Conservation (phyloP, 306 rosid species). For the Cucumis melo region DNA sequence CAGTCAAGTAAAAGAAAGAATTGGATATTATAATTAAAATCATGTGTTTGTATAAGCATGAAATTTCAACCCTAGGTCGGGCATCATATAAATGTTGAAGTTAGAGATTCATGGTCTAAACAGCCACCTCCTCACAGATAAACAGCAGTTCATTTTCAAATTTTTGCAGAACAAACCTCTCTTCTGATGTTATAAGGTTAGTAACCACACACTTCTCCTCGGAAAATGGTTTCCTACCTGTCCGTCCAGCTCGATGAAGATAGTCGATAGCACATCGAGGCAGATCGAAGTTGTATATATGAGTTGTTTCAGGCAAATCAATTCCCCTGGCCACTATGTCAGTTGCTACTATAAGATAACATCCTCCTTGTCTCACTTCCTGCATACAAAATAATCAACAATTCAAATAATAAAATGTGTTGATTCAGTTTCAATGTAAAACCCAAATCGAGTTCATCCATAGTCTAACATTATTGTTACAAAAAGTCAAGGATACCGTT, state of each 20-base stretch:
- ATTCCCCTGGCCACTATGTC: constrained; percentile 88
- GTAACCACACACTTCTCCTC: constrained; percentile 52
- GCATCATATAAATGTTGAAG: neutral
- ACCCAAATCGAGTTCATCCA: neutral
- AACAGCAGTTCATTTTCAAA: constrained; percentile 35
- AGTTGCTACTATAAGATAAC: constrained; percentile 78
- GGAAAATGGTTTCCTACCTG: constrained; percentile 88
- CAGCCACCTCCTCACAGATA: constrained; percentile 42
- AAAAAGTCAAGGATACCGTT: neutral
- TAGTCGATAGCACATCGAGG: constrained; percentile 71
- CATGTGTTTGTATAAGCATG: too few relatives aligned
- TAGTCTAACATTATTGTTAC: neutral
- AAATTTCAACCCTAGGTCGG: neutral
- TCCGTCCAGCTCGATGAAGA: constrained; percentile 94
- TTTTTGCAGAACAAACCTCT: constrained; percentile 74
- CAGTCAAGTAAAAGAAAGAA: too few relatives aligned
- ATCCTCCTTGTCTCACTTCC: constrained; percentile 69
- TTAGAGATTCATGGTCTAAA: constrained; percentile 1
- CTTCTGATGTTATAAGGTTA: constrained; percentile 49
- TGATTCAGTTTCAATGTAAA: neutral
- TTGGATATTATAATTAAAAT: too few relatives aligned
- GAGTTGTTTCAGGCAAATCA: constrained; percentile 84
- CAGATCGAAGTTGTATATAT: constrained; percentile 75
- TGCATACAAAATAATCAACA: constrained; percentile 14
- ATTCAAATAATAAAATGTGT: constrained; percentile 1